Evolutionary conservation across 2,329 filamentous ascomycete species (phyloP).

Genomic region (Colletotrichum limetticola): DNA sequence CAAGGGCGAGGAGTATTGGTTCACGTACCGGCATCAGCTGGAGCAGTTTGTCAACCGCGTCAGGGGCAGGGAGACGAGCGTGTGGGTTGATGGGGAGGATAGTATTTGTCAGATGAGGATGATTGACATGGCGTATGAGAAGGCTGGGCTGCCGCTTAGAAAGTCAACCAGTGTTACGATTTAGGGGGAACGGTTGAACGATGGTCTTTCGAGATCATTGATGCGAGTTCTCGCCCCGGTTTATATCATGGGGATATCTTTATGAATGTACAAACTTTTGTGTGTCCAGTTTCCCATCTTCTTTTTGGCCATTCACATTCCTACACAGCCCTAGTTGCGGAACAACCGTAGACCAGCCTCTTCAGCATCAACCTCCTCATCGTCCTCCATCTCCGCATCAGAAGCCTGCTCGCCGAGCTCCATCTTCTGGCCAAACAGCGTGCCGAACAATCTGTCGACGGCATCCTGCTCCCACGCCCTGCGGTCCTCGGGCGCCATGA

Average conservation of each 20-base stretch:
- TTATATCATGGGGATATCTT: conserved; percentile 30
- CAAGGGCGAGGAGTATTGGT: conserved; percentile 51
- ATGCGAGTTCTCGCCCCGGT: not conserved
- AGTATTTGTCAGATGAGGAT: conserved; percentile 56
- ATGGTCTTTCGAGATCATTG: too few relatives aligned
- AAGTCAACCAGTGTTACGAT: conserved; percentile 33
- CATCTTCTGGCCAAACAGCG: conserved; percentile 77
- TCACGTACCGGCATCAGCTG: conserved; percentile 57
- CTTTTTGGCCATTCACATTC: not conserved
- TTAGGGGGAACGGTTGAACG: not conserved
- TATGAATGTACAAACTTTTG: conserved; percentile 6
- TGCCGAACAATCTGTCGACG: conserved; percentile 80
- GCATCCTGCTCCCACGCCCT: conserved; percentile 83
- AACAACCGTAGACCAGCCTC: conserved; percentile 66
- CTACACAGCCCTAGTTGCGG: conserved; percentile 45
- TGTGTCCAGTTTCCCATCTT: not conserved
- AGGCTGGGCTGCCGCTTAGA: conserved; percentile 38
- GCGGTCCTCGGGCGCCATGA: conserved; percentile 92
- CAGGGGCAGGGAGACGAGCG: conserved; percentile 47
- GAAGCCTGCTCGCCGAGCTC: conserved; percentile 65
- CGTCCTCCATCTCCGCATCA: conserved; percentile 60
- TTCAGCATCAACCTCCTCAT: conserved; percentile 60
- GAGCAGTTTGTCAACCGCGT: conserved; percentile 60
- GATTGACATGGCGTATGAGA: conserved; percentile 58
- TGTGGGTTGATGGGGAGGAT: conserved; percentile 55